Percentiles rank a stretch among this genome's conserved stretches.
These are phyloP conservation scores for Lyophyllum atratum DNA, from an alignment of 768 basidiomycete genomes.

Conservation along the genomic window DNA sequence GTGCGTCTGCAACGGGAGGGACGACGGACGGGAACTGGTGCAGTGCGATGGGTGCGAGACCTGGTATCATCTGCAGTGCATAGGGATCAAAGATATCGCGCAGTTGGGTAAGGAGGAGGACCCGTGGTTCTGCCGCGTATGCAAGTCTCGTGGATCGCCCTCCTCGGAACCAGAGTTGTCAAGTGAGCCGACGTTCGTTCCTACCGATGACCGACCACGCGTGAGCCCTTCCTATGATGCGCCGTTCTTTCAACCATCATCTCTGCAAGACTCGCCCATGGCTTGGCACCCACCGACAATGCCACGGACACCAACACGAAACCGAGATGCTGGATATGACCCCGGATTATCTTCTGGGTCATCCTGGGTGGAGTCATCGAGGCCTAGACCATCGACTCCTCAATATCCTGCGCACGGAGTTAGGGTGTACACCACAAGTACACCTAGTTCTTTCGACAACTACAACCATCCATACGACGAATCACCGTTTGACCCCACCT, in stretches of 20 bases:
- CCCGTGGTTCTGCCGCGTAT: conserved; percentile 72
- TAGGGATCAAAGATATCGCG: conserved; percentile 64
- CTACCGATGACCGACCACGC: conserved; percentile 55
- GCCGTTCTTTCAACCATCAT: conserved; percentile 58
- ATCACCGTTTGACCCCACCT: conserved; percentile 73
- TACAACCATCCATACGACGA: conserved; percentile 41
- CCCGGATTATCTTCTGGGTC: conserved; percentile 33
- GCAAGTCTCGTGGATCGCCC: conserved; percentile 48
- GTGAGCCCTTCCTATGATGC: conserved; percentile 48
- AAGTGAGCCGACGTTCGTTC: conserved; percentile 70
- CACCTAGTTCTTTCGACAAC: conserved; percentile 38
- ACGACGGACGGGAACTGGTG: conserved; percentile 76
- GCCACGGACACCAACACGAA: conserved; percentile 55
- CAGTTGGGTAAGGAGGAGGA: conserved; percentile 79
- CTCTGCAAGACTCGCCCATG: conserved; percentile 56
- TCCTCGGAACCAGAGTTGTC: conserved; percentile 34
- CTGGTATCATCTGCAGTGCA: conserved; percentile 84
- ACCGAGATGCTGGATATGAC: conserved; percentile 24
- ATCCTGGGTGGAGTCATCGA: conserved; percentile 53
- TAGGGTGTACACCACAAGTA: conserved; percentile 37
- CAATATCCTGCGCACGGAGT: conserved; percentile 38
- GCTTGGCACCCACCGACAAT: conserved; percentile 44
- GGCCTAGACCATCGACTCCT: conserved; percentile 58
- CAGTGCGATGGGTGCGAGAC: conserved; percentile 80
- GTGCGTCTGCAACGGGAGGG: conserved; percentile 67